phyloP scores from a whole-genome alignment of 257 asterid genomes.

The Jacaranda mimosifolia region DNA sequence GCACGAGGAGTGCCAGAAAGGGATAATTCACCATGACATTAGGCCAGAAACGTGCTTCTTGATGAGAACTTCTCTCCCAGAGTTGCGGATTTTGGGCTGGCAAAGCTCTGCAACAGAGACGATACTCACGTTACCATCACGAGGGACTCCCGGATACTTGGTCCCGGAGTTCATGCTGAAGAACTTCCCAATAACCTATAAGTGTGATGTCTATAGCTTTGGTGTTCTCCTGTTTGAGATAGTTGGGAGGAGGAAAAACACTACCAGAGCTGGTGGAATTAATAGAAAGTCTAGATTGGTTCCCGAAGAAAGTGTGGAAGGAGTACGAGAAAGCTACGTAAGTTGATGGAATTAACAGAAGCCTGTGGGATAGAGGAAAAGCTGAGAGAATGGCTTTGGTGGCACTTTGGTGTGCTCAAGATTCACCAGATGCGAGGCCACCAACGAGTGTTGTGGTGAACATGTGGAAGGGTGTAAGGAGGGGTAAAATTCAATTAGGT shows the following conservation, averaged over 20 bases:
- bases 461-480: conserved; percentile 53
- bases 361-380: conserved; percentile 36
- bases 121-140: conserved; percentile 30
- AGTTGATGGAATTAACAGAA: conserved; percentile 27
- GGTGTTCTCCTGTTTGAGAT: conserved; percentile 46
- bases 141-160: conserved; percentile 46
- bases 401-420: conserved; percentile 54
- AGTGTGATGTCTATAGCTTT: conserved; percentile 51
- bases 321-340: conserved; percentile 47
- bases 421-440: conserved; percentile 41
- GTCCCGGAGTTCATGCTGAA: conserved; percentile 48
- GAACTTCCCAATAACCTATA: conserved; percentile 42
- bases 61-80: conserved; percentile 43
- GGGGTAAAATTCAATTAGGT: too few species aligned
- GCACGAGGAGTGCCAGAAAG: conserved; percentile 45
- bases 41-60: conserved; percentile 50
- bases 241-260: conserved; percentile 47
- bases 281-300: conserved; percentile 40
- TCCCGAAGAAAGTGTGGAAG: conserved; percentile 48
- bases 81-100: conserved; percentile 51
- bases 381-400: conserved; percentile 46
- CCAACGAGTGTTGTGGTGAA: conserved; percentile 50
- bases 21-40: conserved; percentile 50
- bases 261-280: not conserved
- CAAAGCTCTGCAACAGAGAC: conserved; percentile 44